Base-by-base conservation (phyloP, 192 early-diverging fungal genomes). In the Backusella westeae region DNA sequence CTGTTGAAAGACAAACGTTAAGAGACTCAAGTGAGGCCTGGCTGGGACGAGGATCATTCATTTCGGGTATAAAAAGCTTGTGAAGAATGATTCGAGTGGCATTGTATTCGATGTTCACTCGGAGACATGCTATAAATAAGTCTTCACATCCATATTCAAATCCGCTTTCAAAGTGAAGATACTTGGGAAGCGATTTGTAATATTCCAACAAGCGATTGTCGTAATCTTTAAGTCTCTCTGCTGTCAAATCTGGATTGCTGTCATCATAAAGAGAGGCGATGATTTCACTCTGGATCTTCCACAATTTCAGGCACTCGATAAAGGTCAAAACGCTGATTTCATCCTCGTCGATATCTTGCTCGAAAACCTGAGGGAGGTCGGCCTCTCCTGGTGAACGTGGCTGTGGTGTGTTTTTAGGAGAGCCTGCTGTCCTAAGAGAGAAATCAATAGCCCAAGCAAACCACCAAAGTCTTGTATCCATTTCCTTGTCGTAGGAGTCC, bases 391-490 rank as follows among this genome's bases (percentile, higher is more conserved):
- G 35, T 39, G 34, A 21, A 6, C 49, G 34, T 23, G 53, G 29
- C 17, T 74, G 72, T 6, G 78, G 74, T 4, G 71, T 63, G 71
- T 72, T 77, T n/a, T 73, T 73, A 7, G 69, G 72, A 39, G 34
- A 68, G 42, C 82, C 82, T 29, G 75, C 70, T 17, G 78, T 72
- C 19, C 76, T 71, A 19, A 77, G 67, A 23, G 74, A 79, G 36
- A 83, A 75, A 53, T 80, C 78, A 39, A 77, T 67, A 17, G 78
- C 35, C 82, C 82, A 83, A 29, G 73, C 75, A 75, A 38, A 79
- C 82, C 82, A 83, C 82, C 82, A 83, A 38, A 83, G 75, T 42
- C 82, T 67, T 38, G 78, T 80, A 42, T 83, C 82, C 67, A 83
- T 72, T 74, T 83, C 82, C 41, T 77, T 69, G 36, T 73, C 53